Conservation (phyloP, 2,329 filamentous ascomycete species). For the Capronia americana region DNA sequence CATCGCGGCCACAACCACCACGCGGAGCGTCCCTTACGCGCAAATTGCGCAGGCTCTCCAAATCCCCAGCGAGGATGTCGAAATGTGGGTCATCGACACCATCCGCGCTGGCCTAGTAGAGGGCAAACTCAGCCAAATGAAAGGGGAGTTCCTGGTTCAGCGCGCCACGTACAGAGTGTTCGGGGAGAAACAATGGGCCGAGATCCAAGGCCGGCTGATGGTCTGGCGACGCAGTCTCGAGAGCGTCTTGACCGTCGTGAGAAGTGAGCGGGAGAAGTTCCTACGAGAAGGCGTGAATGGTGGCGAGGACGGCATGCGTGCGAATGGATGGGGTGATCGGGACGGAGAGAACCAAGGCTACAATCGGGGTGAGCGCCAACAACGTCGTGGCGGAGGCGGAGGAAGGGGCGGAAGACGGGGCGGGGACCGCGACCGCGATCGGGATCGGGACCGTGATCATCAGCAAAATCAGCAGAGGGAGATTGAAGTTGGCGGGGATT, state of each 20-base stretch:
- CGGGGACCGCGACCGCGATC: slow-evolving; percentile 35
- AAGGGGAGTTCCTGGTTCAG: slow-evolving; percentile 92
- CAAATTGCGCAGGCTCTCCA: slow-evolving; percentile 84
- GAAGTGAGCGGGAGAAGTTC: slow-evolving; percentile 80
- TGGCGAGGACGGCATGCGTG: slow-evolving; percentile 20
- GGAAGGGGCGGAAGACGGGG: slow-evolving; percentile 40
- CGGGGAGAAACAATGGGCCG: slow-evolving; percentile 96
- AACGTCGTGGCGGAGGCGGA: slow-evolving; percentile 37
- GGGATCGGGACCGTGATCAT: slow-evolving; percentile 39
- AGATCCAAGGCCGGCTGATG: slow-evolving; percentile 87
- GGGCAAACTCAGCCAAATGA: slow-evolving; percentile 92
- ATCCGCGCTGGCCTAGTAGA: slow-evolving; percentile 95
- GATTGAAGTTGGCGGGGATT: slow-evolving; percentile 46
- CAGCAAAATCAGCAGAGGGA: slow-evolving; percentile 41
- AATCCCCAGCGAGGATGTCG: slow-evolving; percentile 81
- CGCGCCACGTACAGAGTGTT: slow-evolving; percentile 96
- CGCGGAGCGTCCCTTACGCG: slow-evolving; percentile 85
- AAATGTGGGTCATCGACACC: slow-evolving; percentile 98
- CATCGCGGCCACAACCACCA: slow-evolving; percentile 80
- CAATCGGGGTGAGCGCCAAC: slow-evolving; percentile 25
- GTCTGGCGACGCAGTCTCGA: slow-evolving; percentile 86
- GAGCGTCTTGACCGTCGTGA: slow-evolving; percentile 78
- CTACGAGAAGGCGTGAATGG: slow-evolving; percentile 63
- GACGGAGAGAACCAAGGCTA: slow-evolving; percentile 19
- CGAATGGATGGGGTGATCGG: slow-evolving; percentile 30